Conservation (phyloP, 345 rosid species). For the Laguncularia racemosa region DNA sequence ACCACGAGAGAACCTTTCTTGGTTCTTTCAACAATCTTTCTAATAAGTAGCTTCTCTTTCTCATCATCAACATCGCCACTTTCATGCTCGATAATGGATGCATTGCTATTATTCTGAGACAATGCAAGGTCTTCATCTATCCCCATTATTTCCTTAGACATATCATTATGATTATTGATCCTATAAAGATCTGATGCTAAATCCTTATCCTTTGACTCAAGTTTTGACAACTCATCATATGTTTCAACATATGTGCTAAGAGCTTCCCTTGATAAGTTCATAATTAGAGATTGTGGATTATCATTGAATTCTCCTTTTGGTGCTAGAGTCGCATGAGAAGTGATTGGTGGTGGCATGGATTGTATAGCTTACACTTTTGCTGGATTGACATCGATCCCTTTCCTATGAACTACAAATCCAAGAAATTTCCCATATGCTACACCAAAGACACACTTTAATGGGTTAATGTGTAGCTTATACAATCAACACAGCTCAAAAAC, state of each 20-base stretch:
- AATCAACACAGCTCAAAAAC: too few species aligned
- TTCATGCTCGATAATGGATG: constrained; percentile 35
- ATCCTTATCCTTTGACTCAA: constrained; percentile 53
- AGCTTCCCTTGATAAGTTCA: constrained; percentile 72
- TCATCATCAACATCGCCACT: constrained; percentile 46
- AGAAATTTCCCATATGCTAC: too few species aligned
- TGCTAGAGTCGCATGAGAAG: constrained; percentile 18
- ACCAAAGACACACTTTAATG: too few species aligned
- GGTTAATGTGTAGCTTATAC: too few species aligned
- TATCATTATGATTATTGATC: constrained; percentile 6
- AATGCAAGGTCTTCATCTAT: neutral
- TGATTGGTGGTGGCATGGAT: constrained; percentile 16
- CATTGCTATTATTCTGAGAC: constrained; percentile 4
- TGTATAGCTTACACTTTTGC: too few species aligned
- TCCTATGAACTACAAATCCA: too few species aligned
- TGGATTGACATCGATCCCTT: too few species aligned
- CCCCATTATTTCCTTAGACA: constrained; percentile 1
- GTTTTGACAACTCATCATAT: constrained; percentile 56
- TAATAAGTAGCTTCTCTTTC: constrained; percentile 60
- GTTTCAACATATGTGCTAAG: constrained; percentile 73
- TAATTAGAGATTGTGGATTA: constrained; percentile 43
- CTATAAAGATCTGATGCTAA: constrained; percentile 22
- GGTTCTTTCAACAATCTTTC: constrained; percentile 78
- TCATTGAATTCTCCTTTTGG: constrained; percentile 10
- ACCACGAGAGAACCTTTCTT: constrained; percentile 70